These are phyloP conservation scores for Suhomyces yuchorum DNA, from an alignment of 1,139 yeast genomes.

Conservation along the genomic window DNA sequence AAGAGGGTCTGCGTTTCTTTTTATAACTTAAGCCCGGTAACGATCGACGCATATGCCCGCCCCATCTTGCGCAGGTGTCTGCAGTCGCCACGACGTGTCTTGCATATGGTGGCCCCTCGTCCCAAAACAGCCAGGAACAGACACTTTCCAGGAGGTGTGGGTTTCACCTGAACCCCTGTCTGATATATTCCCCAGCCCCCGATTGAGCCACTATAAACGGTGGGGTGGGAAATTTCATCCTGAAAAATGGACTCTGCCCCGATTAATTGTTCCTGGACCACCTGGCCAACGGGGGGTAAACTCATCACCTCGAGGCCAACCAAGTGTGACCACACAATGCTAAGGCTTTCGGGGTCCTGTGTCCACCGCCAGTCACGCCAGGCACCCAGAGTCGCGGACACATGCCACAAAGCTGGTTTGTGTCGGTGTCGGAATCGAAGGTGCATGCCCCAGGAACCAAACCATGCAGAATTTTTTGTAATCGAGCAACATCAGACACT, in stretches of 20 bases:
- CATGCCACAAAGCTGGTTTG: not conserved
- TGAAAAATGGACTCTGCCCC: not conserved
- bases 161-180: not conserved
- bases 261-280: too few relatives aligned
- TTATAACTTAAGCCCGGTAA: not conserved
- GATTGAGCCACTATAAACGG: not conserved
- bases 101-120: not conserved
- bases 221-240: not conserved
- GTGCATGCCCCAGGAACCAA: conserved; percentile 1
- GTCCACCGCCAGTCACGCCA: conserved; percentile 2
- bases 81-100: not conserved
- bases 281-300: too few relatives aligned
- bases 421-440: conserved; percentile 1
- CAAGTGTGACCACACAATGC: not conserved
- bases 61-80: not conserved
- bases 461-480: conserved; percentile 4
- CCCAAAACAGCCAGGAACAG: not conserved
- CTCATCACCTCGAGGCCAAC: not conserved
- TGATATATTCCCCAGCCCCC: not conserved
- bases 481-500: conserved; percentile 2
- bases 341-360: not conserved
- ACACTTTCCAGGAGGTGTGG: not conserved
- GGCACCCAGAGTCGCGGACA: not conserved
- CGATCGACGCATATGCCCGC: not conserved
- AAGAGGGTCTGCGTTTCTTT: not conserved